A percentile compares a stretch with the other conserved stretches of the same genome.
Evolutionary conservation across 2,329 filamentous ascomycete species (phyloP).

Genomic region (Arthrinium puccinioides): DNA sequence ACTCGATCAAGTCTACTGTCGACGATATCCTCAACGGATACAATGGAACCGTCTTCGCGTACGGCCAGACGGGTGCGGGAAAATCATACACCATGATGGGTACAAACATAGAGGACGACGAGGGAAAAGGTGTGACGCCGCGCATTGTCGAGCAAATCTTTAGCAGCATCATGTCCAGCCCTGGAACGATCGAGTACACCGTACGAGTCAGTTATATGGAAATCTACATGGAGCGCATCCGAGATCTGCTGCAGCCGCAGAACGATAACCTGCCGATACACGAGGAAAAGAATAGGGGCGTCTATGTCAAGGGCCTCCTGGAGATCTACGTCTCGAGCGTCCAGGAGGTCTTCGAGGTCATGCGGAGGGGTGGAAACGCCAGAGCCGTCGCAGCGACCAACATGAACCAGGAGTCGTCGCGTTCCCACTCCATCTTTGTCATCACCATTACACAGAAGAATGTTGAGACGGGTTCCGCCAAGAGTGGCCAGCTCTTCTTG

Average conservation of each 20-base stretch:
- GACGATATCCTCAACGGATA: conserved; percentile 98
- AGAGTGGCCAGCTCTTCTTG: conserved; percentile 93
- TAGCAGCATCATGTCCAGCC: conserved; percentile 84
- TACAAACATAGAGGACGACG: conserved; percentile 84
- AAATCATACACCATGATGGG: conserved; percentile 99
- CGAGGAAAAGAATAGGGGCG: conserved; percentile 91
- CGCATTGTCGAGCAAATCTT: conserved; percentile 98
- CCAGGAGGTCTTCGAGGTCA: conserved; percentile 92
- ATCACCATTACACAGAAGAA: conserved; percentile 98
- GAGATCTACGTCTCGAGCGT: conserved; percentile 96
- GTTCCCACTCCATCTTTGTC: conserved; percentile 97
- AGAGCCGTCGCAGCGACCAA: conserved; percentile 94
- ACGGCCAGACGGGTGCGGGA: conserved; percentile 95
- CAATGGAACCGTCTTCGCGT: conserved; percentile 98
- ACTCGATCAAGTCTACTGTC: conserved; percentile 90
- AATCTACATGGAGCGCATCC: conserved; percentile 98
- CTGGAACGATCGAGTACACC: conserved; percentile 95
- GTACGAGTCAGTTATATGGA: conserved; percentile 99
- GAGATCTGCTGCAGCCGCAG: conserved; percentile 83
- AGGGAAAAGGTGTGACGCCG: conserved; percentile 88
- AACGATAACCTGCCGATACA: conserved; percentile 98
- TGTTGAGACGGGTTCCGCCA: conserved; percentile 88
- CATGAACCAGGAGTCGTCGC: conserved; percentile 98
- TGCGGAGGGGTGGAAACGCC: conserved; percentile 84
- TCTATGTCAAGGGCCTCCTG: conserved; percentile 91